These are phyloP conservation scores for Oryza nivara DNA, from an alignment of 176 grass and related monocot species.

Conservation along the genomic window DNA sequence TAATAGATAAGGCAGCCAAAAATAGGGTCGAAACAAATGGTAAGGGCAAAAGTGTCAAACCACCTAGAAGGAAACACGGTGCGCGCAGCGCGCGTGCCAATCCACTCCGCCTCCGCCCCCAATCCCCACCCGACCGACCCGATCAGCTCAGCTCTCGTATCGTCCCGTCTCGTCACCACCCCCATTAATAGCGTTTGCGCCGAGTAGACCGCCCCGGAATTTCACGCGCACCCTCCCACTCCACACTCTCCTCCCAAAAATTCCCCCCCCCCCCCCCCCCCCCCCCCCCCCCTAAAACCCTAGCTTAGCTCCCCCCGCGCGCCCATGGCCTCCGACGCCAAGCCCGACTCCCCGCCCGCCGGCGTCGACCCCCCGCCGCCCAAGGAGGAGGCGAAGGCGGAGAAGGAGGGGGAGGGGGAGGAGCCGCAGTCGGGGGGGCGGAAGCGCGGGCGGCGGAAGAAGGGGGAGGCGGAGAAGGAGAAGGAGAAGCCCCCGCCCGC, in stretches of 20 bases:
- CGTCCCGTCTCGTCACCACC: neutral
- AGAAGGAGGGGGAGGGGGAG: neutral
- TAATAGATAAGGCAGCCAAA: no score
- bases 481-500: neutral
- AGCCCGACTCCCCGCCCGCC: conserved; percentile 34
- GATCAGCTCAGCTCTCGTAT: no score
- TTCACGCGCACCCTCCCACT: neutral
- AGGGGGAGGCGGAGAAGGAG: conserved; percentile 39
- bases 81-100: no score
- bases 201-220: neutral
- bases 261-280: conserved; percentile 22
- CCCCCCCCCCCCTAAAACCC: conserved; percentile 49
- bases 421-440: conserved; percentile 13
- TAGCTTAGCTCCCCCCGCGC: conserved; percentile 13
- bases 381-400: conserved; percentile 1
- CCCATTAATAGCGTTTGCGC: conserved; percentile 1
- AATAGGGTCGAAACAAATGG: no score
- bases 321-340: conserved; percentile 53
- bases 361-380: neutral
- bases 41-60: no score
- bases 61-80: no score
- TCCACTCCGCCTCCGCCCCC: neutral
- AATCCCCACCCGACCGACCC: neutral
- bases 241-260: conserved; percentile 40
- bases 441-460: conserved; percentile 38